Percentiles rank a stretch among this genome's conserved stretches.
phyloP scores from a whole-genome alignment of 495 filamentous ascomycete species.

The Aspergillus homomorphus region DNA sequence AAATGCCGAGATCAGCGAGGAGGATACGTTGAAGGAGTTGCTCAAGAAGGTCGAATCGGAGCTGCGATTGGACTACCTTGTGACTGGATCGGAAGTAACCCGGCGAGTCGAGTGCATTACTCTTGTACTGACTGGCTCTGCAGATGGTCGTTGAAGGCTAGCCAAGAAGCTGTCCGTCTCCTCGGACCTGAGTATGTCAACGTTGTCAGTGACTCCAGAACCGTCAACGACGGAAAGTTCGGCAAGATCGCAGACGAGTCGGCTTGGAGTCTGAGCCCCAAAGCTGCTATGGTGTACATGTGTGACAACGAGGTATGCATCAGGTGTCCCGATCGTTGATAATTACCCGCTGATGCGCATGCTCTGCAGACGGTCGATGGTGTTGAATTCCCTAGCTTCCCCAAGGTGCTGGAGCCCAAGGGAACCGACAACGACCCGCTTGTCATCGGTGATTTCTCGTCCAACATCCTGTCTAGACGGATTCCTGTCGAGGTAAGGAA shows the following conservation, averaged over 20 bases:
- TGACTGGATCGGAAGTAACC: slow-evolving; percentile 63
- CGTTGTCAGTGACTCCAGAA: slow-evolving; percentile 67
- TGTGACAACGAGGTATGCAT: slow-evolving; percentile 82
- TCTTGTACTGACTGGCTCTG: slow-evolving; percentile 8
- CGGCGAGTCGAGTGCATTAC: neutral
- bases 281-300: slow-evolving; percentile 78
- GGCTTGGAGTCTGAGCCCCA: slow-evolving; percentile 71
- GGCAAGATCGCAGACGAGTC: slow-evolving; percentile 74
- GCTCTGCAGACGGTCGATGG: slow-evolving; percentile 59
- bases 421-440: slow-evolving; percentile 56
- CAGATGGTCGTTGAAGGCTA: slow-evolving; percentile 88
- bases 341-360: neutral
- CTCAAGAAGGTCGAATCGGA: slow-evolving; percentile 60
- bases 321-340: neutral
- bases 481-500: slow-evolving; percentile 55
- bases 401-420: slow-evolving; percentile 53
- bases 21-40: slow-evolving; percentile 57
- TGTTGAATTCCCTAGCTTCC: slow-evolving; percentile 85
- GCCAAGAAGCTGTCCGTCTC: slow-evolving; percentile 74
- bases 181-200: slow-evolving; percentile 77
- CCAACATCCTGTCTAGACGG: slow-evolving; percentile 58
- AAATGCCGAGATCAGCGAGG: slow-evolving; percentile 37
- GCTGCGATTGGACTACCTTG: slow-evolving; percentile 81
- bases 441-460: slow-evolving; percentile 83
- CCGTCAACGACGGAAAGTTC: slow-evolving; percentile 78